Evolutionary conservation across 2,329 filamentous ascomycete species (phyloP), one percentile per base, ranked within the genome.

Genomic region (Botryotinia convoluta): DNA sequence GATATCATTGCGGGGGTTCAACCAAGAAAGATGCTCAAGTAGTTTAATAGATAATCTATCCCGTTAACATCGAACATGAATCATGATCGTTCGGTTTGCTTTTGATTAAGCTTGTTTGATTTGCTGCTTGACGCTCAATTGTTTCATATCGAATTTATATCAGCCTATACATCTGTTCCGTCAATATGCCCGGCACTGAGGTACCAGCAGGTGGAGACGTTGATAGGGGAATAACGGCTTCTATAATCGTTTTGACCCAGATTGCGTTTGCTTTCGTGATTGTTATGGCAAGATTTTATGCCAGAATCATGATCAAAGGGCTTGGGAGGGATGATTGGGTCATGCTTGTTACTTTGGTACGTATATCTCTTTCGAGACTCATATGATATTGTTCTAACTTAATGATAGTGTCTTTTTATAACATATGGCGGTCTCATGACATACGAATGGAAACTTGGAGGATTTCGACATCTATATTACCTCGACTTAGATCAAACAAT

Each of bases 261-360:
- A 29, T 51, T 16, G 45, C 42, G n/a, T 37, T 73, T 65, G 68
- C 72, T 35, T 45, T 65, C 37, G 14, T 73, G n/a, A 51, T 65
- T 48, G 60, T 73, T 51, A 54, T 48, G 37, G 57, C 54, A 57
- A 71, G 72, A 64, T 67, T 71, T n/a, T 71, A 71, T 35, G 72
- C 68, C 6, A 61, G 72, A 37, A 64, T 64, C 9, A 61, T 60
- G 29, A 71, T 67, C 29, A 71, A 51, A 32, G 54, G 48, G 5
- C 60, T 72, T 16, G 72, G 59, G 44, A 62, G 32, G 10, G 72
- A 73, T 42, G 72, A 73, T 48, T 73, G 72, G 72, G 20, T 51
- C 26, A 71, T 71, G 67, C 61, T 73, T 48, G 14, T 71, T 32
- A 59, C 68, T 65, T 62, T 71, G 39, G 72, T 73, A 61, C 18